A percentile compares a stretch with the other conserved stretches of the same genome.
phyloP scores from a whole-genome alignment of 2,329 filamentous ascomycete species.

The Ramularia endophylla region DNA sequence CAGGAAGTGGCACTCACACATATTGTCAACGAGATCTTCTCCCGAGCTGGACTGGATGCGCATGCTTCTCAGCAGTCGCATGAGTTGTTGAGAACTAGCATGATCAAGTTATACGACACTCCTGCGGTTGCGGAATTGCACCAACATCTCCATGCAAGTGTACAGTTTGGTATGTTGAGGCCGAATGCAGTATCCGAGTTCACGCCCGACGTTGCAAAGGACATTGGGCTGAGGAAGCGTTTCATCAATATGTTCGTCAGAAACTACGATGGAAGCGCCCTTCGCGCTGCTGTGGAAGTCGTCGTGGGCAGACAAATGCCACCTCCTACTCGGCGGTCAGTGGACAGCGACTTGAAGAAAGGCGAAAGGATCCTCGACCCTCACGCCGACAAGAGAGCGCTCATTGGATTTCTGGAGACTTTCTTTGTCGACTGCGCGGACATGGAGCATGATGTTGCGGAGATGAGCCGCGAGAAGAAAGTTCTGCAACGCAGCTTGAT shows the following conservation, averaged over 20 bases:
- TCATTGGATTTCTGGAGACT: slow-evolving; percentile 45
- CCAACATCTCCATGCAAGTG: slow-evolving; percentile 53
- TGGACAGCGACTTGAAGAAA: neutral
- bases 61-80: neutral
- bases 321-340: neutral
- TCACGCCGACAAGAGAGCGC: slow-evolving; percentile 13
- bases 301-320: slow-evolving; percentile 49
- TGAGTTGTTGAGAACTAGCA: slow-evolving; percentile 37
- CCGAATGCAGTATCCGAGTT: slow-evolving; percentile 46
- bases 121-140: slow-evolving; percentile 46
- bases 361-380: slow-evolving; percentile 20
- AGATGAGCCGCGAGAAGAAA: slow-evolving; percentile 41
- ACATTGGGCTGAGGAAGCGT: slow-evolving; percentile 52
- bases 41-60: slow-evolving; percentile 25
- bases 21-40: slow-evolving; percentile 52
- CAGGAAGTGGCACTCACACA: slow-evolving; percentile 58
- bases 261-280: slow-evolving; percentile 48
- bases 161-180: slow-evolving; percentile 53
- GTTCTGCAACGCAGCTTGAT: slow-evolving; percentile 54
- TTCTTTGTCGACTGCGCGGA: slow-evolving; percentile 57
- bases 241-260: slow-evolving; percentile 55
- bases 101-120: slow-evolving; percentile 51
- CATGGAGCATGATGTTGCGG: slow-evolving; percentile 13
- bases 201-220: slow-evolving; percentile 45
- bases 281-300: slow-evolving; percentile 52